Conservation (phyloP, 2,329 filamentous ascomycete species). For the Anthostomella pinea region DNA sequence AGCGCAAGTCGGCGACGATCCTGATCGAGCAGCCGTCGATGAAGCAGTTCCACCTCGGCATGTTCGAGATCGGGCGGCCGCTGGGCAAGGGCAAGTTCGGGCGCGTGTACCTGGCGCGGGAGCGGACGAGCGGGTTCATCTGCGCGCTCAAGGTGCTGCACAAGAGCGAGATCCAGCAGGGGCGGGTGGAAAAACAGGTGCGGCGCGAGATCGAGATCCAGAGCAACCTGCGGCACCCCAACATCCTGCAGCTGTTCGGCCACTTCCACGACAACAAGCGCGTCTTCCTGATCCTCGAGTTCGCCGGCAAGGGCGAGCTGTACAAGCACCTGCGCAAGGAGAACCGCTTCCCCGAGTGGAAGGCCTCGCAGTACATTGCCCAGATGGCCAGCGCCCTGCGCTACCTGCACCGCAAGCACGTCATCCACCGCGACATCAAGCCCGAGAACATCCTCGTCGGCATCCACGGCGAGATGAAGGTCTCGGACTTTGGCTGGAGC, state of each 20-base stretch:
- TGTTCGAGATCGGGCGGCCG: conserved; percentile 90
- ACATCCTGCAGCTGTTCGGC: conserved; percentile 78
- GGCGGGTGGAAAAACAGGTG: conserved; percentile 79
- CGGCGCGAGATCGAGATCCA: conserved; percentile 88
- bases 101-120: conserved; percentile 79
- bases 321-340: conserved; percentile 84
- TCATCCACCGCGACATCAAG: conserved; percentile 97
- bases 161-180: conserved; percentile 77
- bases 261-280: conserved; percentile 89
- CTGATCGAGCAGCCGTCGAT: conserved; percentile 55
- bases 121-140: conserved; percentile 75
- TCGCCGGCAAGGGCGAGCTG: conserved; percentile 79
- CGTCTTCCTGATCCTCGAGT: conserved; percentile 84
- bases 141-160: conserved; percentile 85
- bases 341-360: conserved; percentile 78
- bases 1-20: conserved; percentile 48
- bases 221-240: conserved; percentile 80
- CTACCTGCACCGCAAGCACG: conserved; percentile 93
- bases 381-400: conserved; percentile 88
- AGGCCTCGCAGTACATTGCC: conserved; percentile 81
- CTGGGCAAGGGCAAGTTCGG: conserved; percentile 87
- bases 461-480: conserved; percentile 97
- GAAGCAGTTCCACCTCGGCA: conserved; percentile 79
- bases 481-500: conserved; percentile 97
- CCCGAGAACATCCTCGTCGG: conserved; percentile 96